Evolutionary conservation across 1,139 yeast genomes (phyloP).

Genomic region (Saccharomyces uvarum): DNA sequence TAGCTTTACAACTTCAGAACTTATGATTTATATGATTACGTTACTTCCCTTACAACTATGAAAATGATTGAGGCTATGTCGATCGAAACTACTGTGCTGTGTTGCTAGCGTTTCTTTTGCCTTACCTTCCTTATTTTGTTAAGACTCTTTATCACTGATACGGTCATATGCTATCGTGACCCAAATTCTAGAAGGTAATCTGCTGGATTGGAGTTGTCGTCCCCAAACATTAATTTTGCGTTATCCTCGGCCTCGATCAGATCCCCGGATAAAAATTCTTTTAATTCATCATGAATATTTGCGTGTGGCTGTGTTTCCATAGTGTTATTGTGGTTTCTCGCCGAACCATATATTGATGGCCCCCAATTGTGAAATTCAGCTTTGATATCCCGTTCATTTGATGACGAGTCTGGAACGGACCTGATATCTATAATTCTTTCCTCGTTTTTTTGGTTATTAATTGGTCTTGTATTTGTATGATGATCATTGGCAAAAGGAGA

Average conservation of each 20-base stretch:
- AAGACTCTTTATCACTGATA: neutral
- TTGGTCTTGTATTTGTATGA: neutral
- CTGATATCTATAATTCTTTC: conserved; percentile 13
- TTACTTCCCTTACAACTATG: neutral
- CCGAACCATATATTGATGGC: neutral
- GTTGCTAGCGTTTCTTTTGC: neutral
- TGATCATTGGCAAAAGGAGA: neutral
- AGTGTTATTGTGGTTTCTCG: neutral
- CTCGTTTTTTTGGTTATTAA: neutral
- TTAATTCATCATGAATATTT: conserved; percentile 21
- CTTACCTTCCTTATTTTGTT: neutral
- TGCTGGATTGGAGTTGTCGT: conserved; percentile 19
- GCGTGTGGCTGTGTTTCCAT: neutral
- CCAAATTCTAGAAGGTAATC: conserved; percentile 28
- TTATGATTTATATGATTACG: neutral
- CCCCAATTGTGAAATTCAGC: neutral
- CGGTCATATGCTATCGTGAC: conserved; percentile 3
- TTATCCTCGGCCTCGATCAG: conserved; percentile 30
- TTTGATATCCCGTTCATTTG: neutral
- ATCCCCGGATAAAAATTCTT: conserved; percentile 29
- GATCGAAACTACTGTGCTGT: neutral
- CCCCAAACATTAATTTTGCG: conserved; percentile 25
- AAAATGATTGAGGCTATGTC: neutral
- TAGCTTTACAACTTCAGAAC: neutral
- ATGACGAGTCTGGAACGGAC: neutral